Evolutionary conservation across 2,329 filamentous ascomycete species (phyloP), one percentile per base, ranked within the genome.

Genomic region (Reticulascus tulasneorum): DNA sequence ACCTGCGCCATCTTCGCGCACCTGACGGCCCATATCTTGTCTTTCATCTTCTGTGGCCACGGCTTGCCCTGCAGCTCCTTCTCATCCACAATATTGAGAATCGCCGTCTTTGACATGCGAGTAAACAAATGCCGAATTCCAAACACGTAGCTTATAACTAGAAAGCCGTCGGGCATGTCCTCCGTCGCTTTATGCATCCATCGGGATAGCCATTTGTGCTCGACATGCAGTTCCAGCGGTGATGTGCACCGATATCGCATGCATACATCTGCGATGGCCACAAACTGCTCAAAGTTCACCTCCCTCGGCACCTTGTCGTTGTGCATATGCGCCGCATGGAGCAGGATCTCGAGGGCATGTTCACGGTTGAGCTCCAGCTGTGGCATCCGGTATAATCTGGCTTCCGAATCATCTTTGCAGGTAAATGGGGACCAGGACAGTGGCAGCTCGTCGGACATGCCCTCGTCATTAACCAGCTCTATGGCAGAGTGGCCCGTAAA

Each of bases 71-170:
- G 52, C 7, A 71, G 47, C 16, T 71, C 67, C 19, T 57, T 52
- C 29, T 70, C 66, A 15, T 65, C 65, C 1, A 58, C 51, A 3
- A 70, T 46, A 31, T 70, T 68, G 10, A 76, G 40, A 4, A 76
- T 66, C 0, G 63, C 65, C 2, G 60, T 66, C 49, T 74, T 73
- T 7, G 70, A 69, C 56, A 70, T 63, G 28, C 67, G 58, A 0
- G 63, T 64, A 35, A 77, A 77, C 4, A 75, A 58, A 13, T 64
- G 54, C 9, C 67, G 56, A 12, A 67, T 47, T 4, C 73, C 71
- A 50, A 76, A 77, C 0, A 66, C 67, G 44, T 73, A 77, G 45
- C 67, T 70, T 29, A 77, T 73, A 12, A 74, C 54, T 32, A 77
- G 48, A 2, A 75, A 59, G 0, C 67, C 73, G 26, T 70, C 69